Base-by-base conservation (phyloP, 331 rosid species). In the Malus hybrid region DNA sequence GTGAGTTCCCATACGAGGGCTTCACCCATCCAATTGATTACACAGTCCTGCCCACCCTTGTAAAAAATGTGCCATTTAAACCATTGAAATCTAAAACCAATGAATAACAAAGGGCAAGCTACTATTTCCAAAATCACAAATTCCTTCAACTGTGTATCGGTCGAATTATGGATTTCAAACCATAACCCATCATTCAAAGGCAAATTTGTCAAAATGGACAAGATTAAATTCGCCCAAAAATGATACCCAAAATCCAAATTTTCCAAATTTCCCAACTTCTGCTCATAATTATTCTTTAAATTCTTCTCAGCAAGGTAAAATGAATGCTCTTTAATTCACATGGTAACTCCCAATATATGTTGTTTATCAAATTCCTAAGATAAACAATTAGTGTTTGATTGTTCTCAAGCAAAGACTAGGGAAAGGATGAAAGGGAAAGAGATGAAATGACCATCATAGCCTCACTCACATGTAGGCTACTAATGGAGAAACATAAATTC, bases 321-420 rank as follows among this genome's bases (percentile, higher is more conserved):
- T 82, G 84, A 46, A 91, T 6, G 22, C 74, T 79, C 10, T 36
- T 0, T n/a, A 93, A 83, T 86, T 82, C 53, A 91, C 98, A 81
- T 91, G 96, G 82, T 93, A 93, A 66, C 87, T 72, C 15, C 98
- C 98, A 52, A 91, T 89, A 72, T 88, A 87, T 7, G 88, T 24
- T 42, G 20, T 88, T 90, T 34, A 93, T 71, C 70, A 89, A 0
- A 65, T 93, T 93, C 0, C 97, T 91, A 29, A 91, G 74, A 87
- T 69, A 90, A 74, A 93, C 89, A 78, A 93, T 90, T 14, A 91
- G 84, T 6, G 89, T 87, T 82, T 89, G 91, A 57, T 83, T 74
- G 77, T 78, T 79, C 24, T 77, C 14, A 0, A 91, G 82, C 67
- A 87, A 48, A 2, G 93, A 88, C 70, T 71, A 64, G 2, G 42